Evolutionary conservation across 2,329 filamentous ascomycete genomes (phyloP), one percentile per base, ranked within the genome.

Genomic region (Monilinia laxa): DNA sequence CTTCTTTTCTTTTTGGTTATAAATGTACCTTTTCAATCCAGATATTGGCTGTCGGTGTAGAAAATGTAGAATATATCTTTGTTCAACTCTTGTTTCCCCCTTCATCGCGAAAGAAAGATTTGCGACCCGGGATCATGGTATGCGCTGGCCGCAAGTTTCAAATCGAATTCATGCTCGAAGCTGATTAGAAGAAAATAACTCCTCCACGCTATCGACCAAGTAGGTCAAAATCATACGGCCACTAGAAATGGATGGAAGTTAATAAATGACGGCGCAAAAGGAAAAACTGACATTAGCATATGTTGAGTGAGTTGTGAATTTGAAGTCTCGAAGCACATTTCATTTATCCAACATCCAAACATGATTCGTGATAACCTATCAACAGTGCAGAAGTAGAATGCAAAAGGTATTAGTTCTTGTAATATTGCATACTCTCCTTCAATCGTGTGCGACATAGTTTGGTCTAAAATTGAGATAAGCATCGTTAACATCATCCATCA

Each of bases 121-220:
- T 70, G 68, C 68, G 70, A 70, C 68, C 70, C 45, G 71, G 71
- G 71, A 73, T 73, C 68, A 65, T 69, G 68, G 69, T 71, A 74
- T 75, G 74, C 73, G 74, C 72, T 75, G 74, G 73, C 74, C 68
- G 58, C 64, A 54, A 71, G 73, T 75, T 74, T 75, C 73, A 74
- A 73, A 70, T 73, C 68, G 66, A 67, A 68, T 69, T 72, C 65
- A 72, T 74, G 72, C 71, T 70, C 67, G 68, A 68, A 71, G 67
- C 69, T 69, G 67, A 70, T 69, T 69, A 64, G 62, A 64, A 56
- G 62, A 64, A 57, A 64, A 47, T 38, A 18, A 18, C 6, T 51
- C 58, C 45, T 38, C 45, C 28, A 51, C 57, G 45, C 28, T 52
- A 52, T 51, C 12, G 38, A 51, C 57, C n/a, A 47, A 51, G 47